phyloP scores from a whole-genome alignment of 2,329 filamentous ascomycete genomes.

The Pseudocercospora crystallina region DNA sequence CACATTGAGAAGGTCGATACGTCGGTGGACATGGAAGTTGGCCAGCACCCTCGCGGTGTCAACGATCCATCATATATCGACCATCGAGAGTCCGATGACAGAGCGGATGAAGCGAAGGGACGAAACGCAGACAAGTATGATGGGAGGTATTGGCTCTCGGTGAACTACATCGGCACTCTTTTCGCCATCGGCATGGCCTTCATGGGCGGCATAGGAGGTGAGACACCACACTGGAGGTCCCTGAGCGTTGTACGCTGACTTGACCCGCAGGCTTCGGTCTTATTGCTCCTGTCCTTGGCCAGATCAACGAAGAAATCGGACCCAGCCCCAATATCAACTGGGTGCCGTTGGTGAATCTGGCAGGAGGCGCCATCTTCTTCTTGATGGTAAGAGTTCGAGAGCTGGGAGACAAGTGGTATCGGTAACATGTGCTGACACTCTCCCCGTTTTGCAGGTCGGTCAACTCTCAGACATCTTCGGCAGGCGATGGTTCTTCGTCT shows the following conservation, averaged over 20 bases:
- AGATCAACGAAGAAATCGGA: slow-evolving; percentile 41
- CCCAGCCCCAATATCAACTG: slow-evolving; percentile 40
- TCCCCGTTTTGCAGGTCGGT: slow-evolving; percentile 26
- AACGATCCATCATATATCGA: slow-evolving; percentile 17
- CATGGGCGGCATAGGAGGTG: slow-evolving; percentile 29
- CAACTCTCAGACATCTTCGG: slow-evolving; percentile 42
- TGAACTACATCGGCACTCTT: slow-evolving; percentile 28
- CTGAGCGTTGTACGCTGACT: neutral
- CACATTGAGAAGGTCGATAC: too few relatives aligned
- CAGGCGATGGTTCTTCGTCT: slow-evolving; percentile 38
- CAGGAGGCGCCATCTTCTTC: slow-evolving; percentile 39
- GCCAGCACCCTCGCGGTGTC: slow-evolving; percentile 3
- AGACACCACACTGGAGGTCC: neutral
- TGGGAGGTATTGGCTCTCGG: slow-evolving; percentile 26
- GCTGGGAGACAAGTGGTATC: too few relatives aligned
- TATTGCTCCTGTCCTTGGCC: slow-evolving; percentile 25
- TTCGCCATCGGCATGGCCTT: slow-evolving; percentile 29
- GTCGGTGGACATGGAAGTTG: too few relatives aligned
- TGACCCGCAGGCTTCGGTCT: slow-evolving; percentile 23
- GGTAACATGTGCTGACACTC: too few relatives aligned
- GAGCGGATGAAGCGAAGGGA: slow-evolving; percentile 27
- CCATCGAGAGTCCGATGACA: slow-evolving; percentile 26
- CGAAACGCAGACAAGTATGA: slow-evolving; percentile 26
- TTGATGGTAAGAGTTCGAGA: slow-evolving; percentile 20
- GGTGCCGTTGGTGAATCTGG: slow-evolving; percentile 38